Percentiles rank a stretch among this genome's conserved stretches.
Conservation (phyloP, 1,284 basidiomycete species). For the Schizopora paradoxa region DNA sequence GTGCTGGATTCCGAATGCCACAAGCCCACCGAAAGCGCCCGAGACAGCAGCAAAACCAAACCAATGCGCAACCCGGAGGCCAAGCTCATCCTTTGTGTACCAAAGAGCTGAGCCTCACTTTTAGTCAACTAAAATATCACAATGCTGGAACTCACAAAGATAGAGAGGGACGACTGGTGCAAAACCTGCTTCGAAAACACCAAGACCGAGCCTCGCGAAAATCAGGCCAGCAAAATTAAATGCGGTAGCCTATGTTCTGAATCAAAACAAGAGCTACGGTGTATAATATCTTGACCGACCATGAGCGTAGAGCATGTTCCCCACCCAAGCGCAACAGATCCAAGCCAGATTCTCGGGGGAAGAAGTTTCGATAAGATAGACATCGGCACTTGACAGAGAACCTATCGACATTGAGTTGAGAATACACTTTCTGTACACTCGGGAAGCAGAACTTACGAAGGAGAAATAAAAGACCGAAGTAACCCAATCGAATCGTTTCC, state of each 20-base stretch:
- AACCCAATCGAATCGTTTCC: slow-evolving; percentile 65
- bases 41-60: slow-evolving; percentile 77
- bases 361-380: slow-evolving; percentile 62
- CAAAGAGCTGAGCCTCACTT: slow-evolving; percentile 48
- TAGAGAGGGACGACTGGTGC: slow-evolving; percentile 71
- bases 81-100: slow-evolving; percentile 70
- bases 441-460: slow-evolving; percentile 43
- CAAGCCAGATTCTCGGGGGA: slow-evolving; percentile 62
- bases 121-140: not conserved
- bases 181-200: slow-evolving; percentile 69
- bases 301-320: slow-evolving; percentile 64
- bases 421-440: not conserved
- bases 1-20: slow-evolving; percentile 68
- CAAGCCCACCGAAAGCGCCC: slow-evolving; percentile 71
- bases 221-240: slow-evolving; percentile 56
- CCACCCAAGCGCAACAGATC: slow-evolving; percentile 62
- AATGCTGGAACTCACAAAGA: slow-evolving; percentile 44
- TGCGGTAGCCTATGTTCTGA: slow-evolving; percentile 42
- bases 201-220: slow-evolving; percentile 54
- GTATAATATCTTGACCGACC: slow-evolving; percentile 34
- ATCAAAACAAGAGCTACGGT: not conserved
- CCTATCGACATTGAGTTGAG: slow-evolving; percentile 34
- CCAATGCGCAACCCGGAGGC: slow-evolving; percentile 70
- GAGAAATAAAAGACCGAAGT: slow-evolving; percentile 73
- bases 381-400: slow-evolving; percentile 66